Evolutionary conservation across 176 grass and related monocot species (phyloP), one percentile per base, ranked within the genome.

Genomic region (Alloteropsis semialata): DNA sequence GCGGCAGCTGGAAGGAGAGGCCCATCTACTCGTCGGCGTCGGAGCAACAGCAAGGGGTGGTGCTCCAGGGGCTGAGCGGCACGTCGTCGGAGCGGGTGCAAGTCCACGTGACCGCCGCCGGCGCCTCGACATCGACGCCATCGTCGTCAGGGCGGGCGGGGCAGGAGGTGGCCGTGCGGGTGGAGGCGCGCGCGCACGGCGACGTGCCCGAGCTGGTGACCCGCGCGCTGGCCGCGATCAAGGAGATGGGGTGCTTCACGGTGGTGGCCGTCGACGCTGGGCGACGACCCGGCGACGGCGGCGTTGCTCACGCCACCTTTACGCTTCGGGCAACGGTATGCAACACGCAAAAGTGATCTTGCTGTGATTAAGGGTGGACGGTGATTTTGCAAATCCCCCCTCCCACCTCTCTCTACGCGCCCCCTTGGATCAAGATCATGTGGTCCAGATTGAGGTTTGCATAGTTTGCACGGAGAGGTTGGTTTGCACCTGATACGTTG

Each of bases 191-290:
- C 55, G 92, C 44, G 28, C 44, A 45, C 58, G 38, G 79, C 48
- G 75, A 91, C 76, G 75, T 91, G 62, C 82, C 67, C 5, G 92
- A 88, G 28, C 61, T 90, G 18, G 83, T 91, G 28, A 3, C 82
- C 22, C 85, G 69, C 22, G 68, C 83, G 57, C 80, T 94, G 36
- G 56, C 65, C 53, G 53, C 6, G 63, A 80, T 94, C 81, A 88
- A 41, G 46, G 79, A 32, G 33, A 80, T 18, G 68, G 65, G 73
- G 34, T 21, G 77, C 0, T 74, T 88, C 74, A 15, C 74, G 56
- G 49, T 91, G 30, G 80, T 73, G 6, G 22, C 77, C 63, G 48
- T 88, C n/a, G 83, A 87, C 4, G 88, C 38, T 6, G 16, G 65
- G n/a, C 65, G 57, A 12, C 72, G 29, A 17, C 41, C 70, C 12